A percentile compares a stretch with the other conserved stretches of the same genome.
These are phyloP conservation scores for Strobilomyces confusus DNA, from an alignment of 768 basidiomycete species.

Conservation along the genomic window DNA sequence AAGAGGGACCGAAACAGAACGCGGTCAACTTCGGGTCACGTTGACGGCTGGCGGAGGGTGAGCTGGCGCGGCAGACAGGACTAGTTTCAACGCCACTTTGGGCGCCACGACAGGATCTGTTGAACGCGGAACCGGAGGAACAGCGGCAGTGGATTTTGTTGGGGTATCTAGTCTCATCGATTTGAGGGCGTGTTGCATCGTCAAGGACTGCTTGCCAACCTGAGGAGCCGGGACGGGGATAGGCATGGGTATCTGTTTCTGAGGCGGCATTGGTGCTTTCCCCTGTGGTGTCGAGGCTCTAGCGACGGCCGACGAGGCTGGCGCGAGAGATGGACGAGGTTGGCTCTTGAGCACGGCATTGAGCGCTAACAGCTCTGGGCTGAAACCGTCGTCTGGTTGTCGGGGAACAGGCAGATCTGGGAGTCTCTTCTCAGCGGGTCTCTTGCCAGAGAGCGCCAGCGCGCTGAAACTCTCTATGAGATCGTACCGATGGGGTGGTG, in stretches of 20 bases:
- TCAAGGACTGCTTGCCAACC: conserved; percentile 13
- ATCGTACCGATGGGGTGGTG: conserved; percentile 17
- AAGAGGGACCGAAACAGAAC: conserved; percentile 16
- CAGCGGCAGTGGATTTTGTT: conserved; percentile 9
- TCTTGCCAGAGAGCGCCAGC: conserved; percentile 28
- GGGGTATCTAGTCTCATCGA: conserved; percentile 9
- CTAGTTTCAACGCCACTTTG: background rate
- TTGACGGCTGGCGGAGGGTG: conserved; percentile 11
- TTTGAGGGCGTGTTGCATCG: conserved; percentile 22
- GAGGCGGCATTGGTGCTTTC: conserved; percentile 1
- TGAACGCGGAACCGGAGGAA: conserved; percentile 34
- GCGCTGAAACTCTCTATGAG: conserved; percentile 34
- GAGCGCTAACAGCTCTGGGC: conserved; percentile 10
- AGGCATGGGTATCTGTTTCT: conserved; percentile 17
- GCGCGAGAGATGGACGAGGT: conserved; percentile 11
- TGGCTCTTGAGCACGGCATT: conserved; percentile 8
- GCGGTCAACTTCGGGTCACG: conserved; percentile 19
- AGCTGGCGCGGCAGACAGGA: conserved; percentile 1
- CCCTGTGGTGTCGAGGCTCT: background rate
- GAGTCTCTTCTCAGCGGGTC: conserved; percentile 12
- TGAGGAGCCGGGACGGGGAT: conserved; percentile 35
- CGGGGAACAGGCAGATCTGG: background rate
- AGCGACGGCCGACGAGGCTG: too few relatives aligned
- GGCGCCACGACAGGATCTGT: conserved; percentile 22
- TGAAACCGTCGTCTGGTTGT: conserved; percentile 36